Conservation (phyloP, 1,139 yeast genomes). For the Diutina neorugosa region DNA sequence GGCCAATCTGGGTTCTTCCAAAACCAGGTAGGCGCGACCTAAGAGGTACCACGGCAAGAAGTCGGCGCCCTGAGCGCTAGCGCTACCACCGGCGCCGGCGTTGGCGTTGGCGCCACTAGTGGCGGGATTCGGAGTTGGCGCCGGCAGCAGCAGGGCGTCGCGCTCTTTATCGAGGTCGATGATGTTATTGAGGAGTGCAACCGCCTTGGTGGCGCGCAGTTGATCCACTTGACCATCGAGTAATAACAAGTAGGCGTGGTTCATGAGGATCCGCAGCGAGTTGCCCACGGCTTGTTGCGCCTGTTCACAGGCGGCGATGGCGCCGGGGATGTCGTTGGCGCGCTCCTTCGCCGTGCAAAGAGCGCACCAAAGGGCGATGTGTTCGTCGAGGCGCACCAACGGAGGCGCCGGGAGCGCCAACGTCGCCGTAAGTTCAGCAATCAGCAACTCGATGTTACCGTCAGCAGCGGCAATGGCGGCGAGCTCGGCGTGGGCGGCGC, state of each 20-base stretch:
- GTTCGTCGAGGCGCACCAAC: constrained; percentile 30
- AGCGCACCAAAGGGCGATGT: constrained; percentile 40
- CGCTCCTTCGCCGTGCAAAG: constrained; percentile 39
- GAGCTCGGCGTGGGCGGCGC: constrained; percentile 41
- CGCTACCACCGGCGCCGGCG: constrained; percentile 5
- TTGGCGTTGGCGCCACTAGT: too few relatives aligned
- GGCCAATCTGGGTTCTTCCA: constrained; percentile 38
- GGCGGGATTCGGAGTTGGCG: background rate
- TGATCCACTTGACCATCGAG: constrained; percentile 10
- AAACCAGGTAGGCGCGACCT: constrained; percentile 38
- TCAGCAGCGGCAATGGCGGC: constrained; percentile 43
- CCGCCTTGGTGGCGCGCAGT: background rate
- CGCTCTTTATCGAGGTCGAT: constrained; percentile 4
- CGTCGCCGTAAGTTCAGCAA: constrained; percentile 36
- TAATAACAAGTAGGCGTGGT: constrained; percentile 35
- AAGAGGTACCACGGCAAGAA: constrained; percentile 49
- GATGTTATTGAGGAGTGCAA: constrained; percentile 18
- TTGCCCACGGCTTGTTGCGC: constrained; percentile 34
- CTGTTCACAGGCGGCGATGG: constrained; percentile 35
- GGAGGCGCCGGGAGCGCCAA: constrained; percentile 39
- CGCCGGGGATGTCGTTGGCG: constrained; percentile 34
- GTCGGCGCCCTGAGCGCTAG: constrained; percentile 22
- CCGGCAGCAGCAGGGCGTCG: constrained; percentile 9
- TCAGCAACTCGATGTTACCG: constrained; percentile 34
- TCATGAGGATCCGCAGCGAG: constrained; percentile 29